Evolutionary conservation across 2,329 filamentous ascomycete species (phyloP).

Genomic region (Coleophoma eucalyptorum): DNA sequence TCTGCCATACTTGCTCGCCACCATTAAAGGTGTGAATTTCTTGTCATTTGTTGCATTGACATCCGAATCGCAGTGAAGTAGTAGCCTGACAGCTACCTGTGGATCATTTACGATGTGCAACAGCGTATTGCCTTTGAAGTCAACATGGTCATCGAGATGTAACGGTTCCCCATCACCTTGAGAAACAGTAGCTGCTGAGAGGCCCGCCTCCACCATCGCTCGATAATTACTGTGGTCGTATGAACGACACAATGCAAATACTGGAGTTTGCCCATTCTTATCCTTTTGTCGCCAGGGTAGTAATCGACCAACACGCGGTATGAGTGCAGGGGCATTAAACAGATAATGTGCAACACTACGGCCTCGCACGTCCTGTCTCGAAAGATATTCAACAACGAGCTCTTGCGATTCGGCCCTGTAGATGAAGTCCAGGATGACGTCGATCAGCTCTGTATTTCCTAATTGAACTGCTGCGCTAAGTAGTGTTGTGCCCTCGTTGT

Average conservation of each 20-base stretch:
- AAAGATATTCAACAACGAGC: slow-evolving; percentile 64
- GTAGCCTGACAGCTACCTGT: slow-evolving; percentile 67
- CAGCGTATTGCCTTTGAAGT: slow-evolving; percentile 88
- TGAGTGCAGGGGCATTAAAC: slow-evolving; percentile 83
- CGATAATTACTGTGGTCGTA: slow-evolving; percentile 90
- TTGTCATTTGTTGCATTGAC: slow-evolving; percentile 95
- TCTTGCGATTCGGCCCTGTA: slow-evolving; percentile 50
- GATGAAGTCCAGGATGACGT: slow-evolving; percentile 71
- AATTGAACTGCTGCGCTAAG: slow-evolving; percentile 88
- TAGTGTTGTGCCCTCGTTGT: slow-evolving; percentile 85
- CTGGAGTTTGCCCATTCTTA: slow-evolving; percentile 94
- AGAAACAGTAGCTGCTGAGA: slow-evolving; percentile 67
- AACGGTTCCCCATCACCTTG: slow-evolving; percentile 79
- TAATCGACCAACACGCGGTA: slow-evolving; percentile 69
- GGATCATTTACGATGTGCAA: slow-evolving; percentile 94
- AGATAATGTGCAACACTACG: slow-evolving; percentile 93
- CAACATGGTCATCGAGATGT: slow-evolving; percentile 89
- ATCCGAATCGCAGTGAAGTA: slow-evolving; percentile 87
- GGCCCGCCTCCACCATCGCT: slow-evolving; percentile 79
- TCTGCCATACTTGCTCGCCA: slow-evolving; percentile 95
- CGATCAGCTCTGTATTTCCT: slow-evolving; percentile 70
- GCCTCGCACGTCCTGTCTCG: slow-evolving; percentile 76
- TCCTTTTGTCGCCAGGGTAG: slow-evolving; percentile 89
- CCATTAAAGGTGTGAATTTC: slow-evolving; percentile 92
- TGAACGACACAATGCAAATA: slow-evolving; percentile 91